phyloP scores from a whole-genome alignment of 768 basidiomycete species.

The Rhodotorula graminis region DNA sequence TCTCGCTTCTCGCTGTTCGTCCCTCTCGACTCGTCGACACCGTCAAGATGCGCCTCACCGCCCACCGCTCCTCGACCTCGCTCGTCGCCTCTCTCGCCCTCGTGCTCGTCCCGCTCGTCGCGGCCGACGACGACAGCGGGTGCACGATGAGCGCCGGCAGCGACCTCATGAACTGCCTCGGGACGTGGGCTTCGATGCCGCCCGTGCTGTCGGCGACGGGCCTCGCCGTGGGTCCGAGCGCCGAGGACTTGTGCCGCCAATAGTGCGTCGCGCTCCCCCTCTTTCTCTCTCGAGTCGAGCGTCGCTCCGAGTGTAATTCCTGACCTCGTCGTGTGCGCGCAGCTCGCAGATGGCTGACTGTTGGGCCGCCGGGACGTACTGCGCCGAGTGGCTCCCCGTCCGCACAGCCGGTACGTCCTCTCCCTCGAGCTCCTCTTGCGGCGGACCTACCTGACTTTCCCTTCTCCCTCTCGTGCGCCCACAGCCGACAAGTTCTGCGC shows the following conservation, averaged over 20 bases:
- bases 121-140: slow-evolving; percentile 8
- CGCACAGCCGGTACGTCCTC: slow-evolving; percentile 14
- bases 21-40: too few relatives aligned
- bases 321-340: not conserved
- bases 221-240: not conserved
- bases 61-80: not conserved
- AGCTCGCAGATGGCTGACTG: slow-evolving; percentile 34
- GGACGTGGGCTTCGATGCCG: slow-evolving; percentile 19
- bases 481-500: slow-evolving; percentile 37
- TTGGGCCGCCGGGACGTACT: slow-evolving; percentile 33
- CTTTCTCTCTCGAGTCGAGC: not conserved
- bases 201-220: slow-evolving; percentile 2
- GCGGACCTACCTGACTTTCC: too few relatives aligned
- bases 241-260: slow-evolving; percentile 13
- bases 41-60: not conserved
- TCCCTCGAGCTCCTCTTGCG: too few relatives aligned
- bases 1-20: too few relatives aligned
- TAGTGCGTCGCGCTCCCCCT: slow-evolving; percentile 17
- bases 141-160: slow-evolving; percentile 25
- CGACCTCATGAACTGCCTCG: slow-evolving; percentile 25
- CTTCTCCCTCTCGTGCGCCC: not conserved
- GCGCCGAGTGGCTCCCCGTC: slow-evolving; percentile 34
- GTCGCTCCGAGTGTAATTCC: too few relatives aligned
- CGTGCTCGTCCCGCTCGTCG: too few relatives aligned
- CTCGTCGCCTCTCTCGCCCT: not conserved